Evolutionary conservation across 805 yeast genomes (phyloP).

Genomic region (Wickerhamiella sergipiensis): DNA sequence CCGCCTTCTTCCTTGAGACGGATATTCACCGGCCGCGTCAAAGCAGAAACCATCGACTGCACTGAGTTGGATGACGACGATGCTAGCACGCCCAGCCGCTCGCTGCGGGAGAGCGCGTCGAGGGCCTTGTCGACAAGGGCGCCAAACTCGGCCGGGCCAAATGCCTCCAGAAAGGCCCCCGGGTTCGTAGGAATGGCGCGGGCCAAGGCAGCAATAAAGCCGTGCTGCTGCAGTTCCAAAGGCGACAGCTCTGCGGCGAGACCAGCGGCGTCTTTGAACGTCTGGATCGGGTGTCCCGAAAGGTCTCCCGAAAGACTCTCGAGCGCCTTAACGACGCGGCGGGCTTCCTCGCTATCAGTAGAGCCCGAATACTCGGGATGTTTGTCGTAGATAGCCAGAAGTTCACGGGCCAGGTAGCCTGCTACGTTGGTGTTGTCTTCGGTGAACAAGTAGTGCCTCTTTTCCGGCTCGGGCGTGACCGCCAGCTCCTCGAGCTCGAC

Average conservation of each 20-base stretch:
- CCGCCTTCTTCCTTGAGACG: constrained; percentile 3
- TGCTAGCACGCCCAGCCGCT: constrained; percentile 5
- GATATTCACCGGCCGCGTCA: constrained; percentile 6
- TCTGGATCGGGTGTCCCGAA: neutral
- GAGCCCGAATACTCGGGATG: neutral
- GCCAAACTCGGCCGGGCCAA: neutral
- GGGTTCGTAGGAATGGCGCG: neutral
- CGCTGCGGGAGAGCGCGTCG: constrained; percentile 7
- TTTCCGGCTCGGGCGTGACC: neutral
- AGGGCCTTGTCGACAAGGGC: constrained; percentile 5
- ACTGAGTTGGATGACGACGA: constrained; percentile 1
- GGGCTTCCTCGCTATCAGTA: neutral
- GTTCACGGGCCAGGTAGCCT: neutral
- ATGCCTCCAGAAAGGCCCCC: neutral
- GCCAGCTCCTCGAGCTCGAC: constrained; percentile 6
- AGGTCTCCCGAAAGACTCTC: neutral
- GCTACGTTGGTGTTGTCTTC: neutral
- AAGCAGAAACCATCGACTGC: constrained; percentile 1
- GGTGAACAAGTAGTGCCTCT: neutral
- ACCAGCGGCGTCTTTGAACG: neutral
- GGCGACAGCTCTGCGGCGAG: neutral
- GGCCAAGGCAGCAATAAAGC: neutral
- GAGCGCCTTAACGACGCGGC: neutral
- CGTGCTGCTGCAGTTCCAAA: neutral
- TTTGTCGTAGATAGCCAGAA: neutral